phyloP scores from a whole-genome alignment of 306 rosid genomes.

The Cicer pinnatifidum region DNA sequence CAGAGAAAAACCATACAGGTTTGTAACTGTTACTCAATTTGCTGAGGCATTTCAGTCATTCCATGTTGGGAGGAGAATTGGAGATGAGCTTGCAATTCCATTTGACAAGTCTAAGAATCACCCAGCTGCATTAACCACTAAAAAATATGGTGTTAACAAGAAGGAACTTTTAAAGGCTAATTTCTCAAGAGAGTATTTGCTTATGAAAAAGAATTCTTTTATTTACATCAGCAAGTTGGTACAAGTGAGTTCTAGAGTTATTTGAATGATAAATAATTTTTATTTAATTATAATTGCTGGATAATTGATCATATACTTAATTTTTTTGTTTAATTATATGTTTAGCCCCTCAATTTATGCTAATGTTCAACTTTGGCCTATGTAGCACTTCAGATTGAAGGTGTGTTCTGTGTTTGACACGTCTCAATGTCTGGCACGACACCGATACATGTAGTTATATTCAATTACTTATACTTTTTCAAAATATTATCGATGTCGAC shows the following conservation, averaged over 20 bases:
- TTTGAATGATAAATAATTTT: background rate
- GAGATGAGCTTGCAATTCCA: constrained; percentile 53
- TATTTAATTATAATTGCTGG: background rate
- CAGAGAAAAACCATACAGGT: constrained; percentile 49
- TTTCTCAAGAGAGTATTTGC: constrained; percentile 58
- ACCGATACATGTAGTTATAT: no score
- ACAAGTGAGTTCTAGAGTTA: constrained; percentile 46
- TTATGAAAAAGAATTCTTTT: constrained; percentile 63
- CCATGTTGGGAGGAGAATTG: constrained; percentile 48
- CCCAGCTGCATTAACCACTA: constrained; percentile 60
- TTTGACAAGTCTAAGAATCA: constrained; percentile 58
- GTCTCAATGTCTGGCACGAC: no score
- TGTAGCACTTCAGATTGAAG: no score
- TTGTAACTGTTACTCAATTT: constrained; percentile 54
- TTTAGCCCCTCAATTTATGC: no score
- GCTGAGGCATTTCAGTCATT: constrained; percentile 58
- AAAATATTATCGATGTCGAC: no score
- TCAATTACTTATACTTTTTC: no score
- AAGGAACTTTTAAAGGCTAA: constrained; percentile 58
- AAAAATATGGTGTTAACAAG: constrained; percentile 53
- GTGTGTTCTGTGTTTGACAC: no score
- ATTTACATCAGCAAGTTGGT: constrained; percentile 52
- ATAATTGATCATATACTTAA: background rate
- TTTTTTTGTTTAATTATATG: no score
- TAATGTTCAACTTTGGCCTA: no score